Evolutionary conservation across 129 eudicot species (phyloP).

Genomic region (Sambucus nigra): DNA sequence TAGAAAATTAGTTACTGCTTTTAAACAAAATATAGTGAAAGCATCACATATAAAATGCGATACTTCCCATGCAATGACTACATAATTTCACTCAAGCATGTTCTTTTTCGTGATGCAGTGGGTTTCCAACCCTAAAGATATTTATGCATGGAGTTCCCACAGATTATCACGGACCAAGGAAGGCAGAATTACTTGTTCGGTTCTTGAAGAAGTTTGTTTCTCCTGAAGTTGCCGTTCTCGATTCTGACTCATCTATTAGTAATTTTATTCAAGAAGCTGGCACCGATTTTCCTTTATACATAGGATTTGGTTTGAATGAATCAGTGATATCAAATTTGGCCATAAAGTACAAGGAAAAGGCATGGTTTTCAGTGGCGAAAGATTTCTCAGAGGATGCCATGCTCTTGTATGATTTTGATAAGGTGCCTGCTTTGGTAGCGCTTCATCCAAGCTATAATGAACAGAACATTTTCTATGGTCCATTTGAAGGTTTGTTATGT

Average conservation of each 20-base stretch:
- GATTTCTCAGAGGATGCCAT: constrained; percentile 69
- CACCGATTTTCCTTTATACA: constrained; percentile 56
- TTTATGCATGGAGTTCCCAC: constrained; percentile 89
- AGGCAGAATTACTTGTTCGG: constrained; percentile 69
- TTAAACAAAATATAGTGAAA: background rate
- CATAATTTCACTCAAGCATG: constrained; percentile 9
- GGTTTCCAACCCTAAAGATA: constrained; percentile 85
- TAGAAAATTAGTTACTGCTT: background rate
- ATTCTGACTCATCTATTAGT: constrained; percentile 65
- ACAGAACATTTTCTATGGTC: constrained; percentile 79
- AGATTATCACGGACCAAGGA: constrained; percentile 83
- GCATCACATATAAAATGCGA: background rate
- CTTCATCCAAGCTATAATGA: constrained; percentile 71
- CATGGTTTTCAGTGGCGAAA: constrained; percentile 96
- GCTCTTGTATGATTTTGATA: constrained; percentile 74
- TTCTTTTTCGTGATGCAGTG: constrained; percentile 46
- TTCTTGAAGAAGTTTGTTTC: constrained; percentile 78
- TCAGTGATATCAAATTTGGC: constrained; percentile 53
- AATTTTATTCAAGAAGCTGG: constrained; percentile 75
- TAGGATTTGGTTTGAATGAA: constrained; percentile 85
- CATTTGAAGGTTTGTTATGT: constrained; percentile 75
- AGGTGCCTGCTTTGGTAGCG: constrained; percentile 75
- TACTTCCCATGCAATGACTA: background rate
- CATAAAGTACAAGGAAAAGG: constrained; percentile 73
- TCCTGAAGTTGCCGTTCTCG: constrained; percentile 75